Evolutionary conservation across 23 red algal genomes (phyloP), one percentile per base, ranked within the genome.

Genomic region (Porphyridium purpureum): DNA sequence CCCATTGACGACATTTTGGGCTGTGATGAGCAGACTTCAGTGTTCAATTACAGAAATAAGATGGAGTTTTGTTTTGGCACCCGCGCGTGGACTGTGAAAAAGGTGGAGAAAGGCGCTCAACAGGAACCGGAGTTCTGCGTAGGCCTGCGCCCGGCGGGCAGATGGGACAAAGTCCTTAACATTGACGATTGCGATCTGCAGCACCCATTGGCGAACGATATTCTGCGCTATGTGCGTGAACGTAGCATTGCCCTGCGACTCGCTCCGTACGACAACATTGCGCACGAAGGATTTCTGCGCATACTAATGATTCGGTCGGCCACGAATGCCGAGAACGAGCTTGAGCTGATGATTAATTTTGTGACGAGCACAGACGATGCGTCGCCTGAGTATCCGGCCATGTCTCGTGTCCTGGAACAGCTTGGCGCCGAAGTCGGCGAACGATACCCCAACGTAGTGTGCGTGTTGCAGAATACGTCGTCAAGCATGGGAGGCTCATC

Each of bases 51-150:
- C 56, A 75, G 90, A 0, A 98, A 98, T 46, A 98, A 98, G 49
- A 98, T 98, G 90, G 90, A 98, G 63, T 98, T 98, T 24, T 68
- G 52, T 17, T 98, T 81, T 52, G 90, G 90, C 7, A 67, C 66
- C 11, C 55, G 54, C 25, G 20, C 20, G 24, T 98, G 81, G 80
- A 33, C 26, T 15, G 27, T 41, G 57, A n/a, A 60, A 6, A 26
- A 22, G 50, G 29, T 22, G n/a, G 66, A 59, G 56, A 28, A 51
- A 24, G 59, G 24, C 31, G 20, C 41, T 32, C 3, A 54, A n/a
- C 6, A 44, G 7, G 32, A 59, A 19, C 20, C 25, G 2, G 52
- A 19, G 19, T 15, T 14, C 19, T 29, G 7, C 26, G 33, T 9
- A 7, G 23, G 20, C 3, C 26, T 3, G 1, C n/a, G 30, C 6